These are phyloP conservation scores for Mediolabrus comicus DNA, from an alignment of 108 stramenopile genomes.

Conservation along the genomic window DNA sequence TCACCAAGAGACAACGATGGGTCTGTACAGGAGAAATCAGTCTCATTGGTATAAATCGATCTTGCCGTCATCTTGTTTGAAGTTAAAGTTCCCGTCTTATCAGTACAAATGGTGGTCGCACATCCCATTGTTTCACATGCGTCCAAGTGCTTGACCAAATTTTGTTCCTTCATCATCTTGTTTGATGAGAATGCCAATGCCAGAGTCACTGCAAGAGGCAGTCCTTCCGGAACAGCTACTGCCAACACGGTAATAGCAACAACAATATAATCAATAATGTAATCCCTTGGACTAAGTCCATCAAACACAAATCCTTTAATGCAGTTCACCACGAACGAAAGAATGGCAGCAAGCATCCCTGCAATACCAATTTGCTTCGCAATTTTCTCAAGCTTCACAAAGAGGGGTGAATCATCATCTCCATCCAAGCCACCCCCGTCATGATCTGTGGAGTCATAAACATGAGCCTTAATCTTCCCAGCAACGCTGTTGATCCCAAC, in stretches of 20 bases:
- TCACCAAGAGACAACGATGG: conserved; percentile 53
- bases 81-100: conserved; percentile 95
- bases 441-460: conserved; percentile 73
- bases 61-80: conserved; percentile 94
- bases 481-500: conserved; percentile 87
- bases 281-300: conserved; percentile 20
- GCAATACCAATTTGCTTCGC: conserved; percentile 86
- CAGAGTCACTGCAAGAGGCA: conserved; percentile 96
- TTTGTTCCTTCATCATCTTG: conserved; percentile 94
- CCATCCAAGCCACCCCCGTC: conserved; percentile 69
- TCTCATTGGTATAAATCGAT: conserved; percentile 49
- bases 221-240: conserved; percentile 98
- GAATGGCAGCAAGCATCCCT: conserved; percentile 68
- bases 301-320: conserved; percentile 74
- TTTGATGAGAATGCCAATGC: conserved; percentile 90
- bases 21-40: conserved; percentile 57
- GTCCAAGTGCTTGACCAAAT: conserved; percentile 93
- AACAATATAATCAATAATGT: conserved; percentile 75
- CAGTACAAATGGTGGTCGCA: conserved; percentile 98
- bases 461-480: conserved; percentile 83
- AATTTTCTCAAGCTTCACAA: conserved; percentile 82
- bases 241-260: conserved; percentile 89
- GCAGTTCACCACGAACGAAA: conserved; percentile 80
- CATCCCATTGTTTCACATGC: conserved; percentile 99
- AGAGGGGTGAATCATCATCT: conserved; percentile 75